Evolutionary conservation across 371 early-diverging fungal genomes (phyloP).

Genomic region (Haplosporangium sp.): DNA sequence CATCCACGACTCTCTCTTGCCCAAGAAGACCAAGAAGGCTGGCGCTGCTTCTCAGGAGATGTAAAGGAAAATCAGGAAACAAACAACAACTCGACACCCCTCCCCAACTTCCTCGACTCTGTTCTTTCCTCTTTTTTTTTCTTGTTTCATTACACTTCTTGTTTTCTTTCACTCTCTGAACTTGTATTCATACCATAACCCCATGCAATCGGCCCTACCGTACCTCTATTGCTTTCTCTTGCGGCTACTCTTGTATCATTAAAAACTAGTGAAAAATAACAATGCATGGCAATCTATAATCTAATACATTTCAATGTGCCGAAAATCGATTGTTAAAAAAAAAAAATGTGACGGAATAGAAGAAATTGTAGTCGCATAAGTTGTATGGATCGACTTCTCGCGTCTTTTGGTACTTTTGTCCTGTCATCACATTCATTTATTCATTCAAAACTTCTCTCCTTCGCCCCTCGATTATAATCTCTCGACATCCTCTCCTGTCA

Average conservation of each 20-base stretch:
- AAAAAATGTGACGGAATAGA: too few species aligned
- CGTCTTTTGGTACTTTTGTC: too few species aligned
- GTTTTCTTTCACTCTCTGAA: constrained; percentile 22
- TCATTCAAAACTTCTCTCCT: too few species aligned
- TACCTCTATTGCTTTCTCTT: constrained; percentile 21
- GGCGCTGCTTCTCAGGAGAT: constrained; percentile 64
- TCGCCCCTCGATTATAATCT: too few species aligned
- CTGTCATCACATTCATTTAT: too few species aligned
- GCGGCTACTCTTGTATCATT: constrained; percentile 35
- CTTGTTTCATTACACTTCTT: constrained; percentile 21
- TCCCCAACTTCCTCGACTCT: constrained; percentile 9
- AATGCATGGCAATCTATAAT: background rate
- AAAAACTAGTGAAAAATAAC: constrained; percentile 7
- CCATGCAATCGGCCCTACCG: constrained; percentile 22
- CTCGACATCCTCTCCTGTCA: too few species aligned
- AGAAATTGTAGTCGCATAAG: too few species aligned
- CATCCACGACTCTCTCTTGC: constrained; percentile 80
- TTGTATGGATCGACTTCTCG: too few species aligned
- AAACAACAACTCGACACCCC: constrained; percentile 11
- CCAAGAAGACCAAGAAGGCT: constrained; percentile 79
- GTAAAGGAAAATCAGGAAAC: constrained; percentile 43
- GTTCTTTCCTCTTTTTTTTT: constrained; percentile 15
- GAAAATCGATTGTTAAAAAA: too few species aligned
- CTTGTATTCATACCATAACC: constrained; percentile 39
- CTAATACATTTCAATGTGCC: too few species aligned